Base-by-base conservation (phyloP, 805 yeast genomes). In the Saccharomycopsis sp. region DNA sequence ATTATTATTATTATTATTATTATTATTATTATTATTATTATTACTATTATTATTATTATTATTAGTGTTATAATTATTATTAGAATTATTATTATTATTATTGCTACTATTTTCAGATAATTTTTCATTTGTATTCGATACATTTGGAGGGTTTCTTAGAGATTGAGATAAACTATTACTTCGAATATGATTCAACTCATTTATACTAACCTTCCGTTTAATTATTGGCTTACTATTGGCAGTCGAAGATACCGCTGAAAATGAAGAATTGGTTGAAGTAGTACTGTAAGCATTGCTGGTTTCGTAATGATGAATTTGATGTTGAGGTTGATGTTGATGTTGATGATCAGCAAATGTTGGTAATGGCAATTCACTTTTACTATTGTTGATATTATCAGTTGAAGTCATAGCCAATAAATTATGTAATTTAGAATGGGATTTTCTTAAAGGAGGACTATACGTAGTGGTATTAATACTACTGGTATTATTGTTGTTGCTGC, bases 301-400 rank as follows among this genome's bases (percentile, higher is more conserved):
- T 22, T 37, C 17, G n/a, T 11, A 16, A 14, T 27, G 22, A 17
- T 39, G 35, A 23, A 27, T 14, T 19, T 28, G 14, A 19, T 16
- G 35, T 32, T 33, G 27, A 17, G 7, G 39, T 22, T 22, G 27
- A 19, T 17, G 39, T 20, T 40, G 23, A n/a, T 20, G 6, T 14
- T 16, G 24, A 23, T 33, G 44, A 17, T 31, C 28, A n/a, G 22
- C 43, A 26, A 19, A 34, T 40, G 43, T 40, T 40, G 43, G 13
- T 29, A 27, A 16, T 32, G 26, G 11, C 5, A 31, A n/a, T 22
- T 38, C 19, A 20, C 13, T 16, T 6, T 38, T 26, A 13, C 22
- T 26, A 14, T 34, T 32, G 32, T 35, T 40, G 42, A 8, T 17
- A 20, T 75, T 76, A 42, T 88, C 88, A 2, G 89, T 32, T 19